Percentiles rank a stretch among this genome's conserved stretches.
Evolutionary conservation across 176 grass and related monocot genomes (phyloP).

Genomic region (Chrysopogon serrulatus): DNA sequence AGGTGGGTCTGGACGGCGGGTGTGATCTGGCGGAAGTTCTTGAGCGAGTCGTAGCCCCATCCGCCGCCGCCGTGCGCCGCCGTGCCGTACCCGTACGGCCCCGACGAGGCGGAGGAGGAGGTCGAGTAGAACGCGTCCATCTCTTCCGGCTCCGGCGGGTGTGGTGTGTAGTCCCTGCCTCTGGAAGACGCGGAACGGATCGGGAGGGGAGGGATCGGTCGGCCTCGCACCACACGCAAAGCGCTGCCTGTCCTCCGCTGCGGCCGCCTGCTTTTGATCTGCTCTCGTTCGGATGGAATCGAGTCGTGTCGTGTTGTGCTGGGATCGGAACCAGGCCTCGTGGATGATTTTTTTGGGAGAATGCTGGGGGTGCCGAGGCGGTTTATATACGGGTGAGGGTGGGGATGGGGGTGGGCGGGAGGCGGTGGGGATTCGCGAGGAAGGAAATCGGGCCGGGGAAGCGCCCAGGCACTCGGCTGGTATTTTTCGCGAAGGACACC

Average conservation of each 20-base stretch:
- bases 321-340: not conserved
- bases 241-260: not conserved
- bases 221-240: constrained; percentile 21
- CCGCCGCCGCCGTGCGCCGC: not conserved
- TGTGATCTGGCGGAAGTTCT: constrained; percentile 73
- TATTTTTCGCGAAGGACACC: constrained; percentile 1
- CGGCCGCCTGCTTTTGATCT: no score
- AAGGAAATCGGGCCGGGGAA: constrained; percentile 11
- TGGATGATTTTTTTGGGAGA: not conserved
- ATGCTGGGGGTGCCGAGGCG: not conserved
- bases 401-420: no score
- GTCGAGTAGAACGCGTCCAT: constrained; percentile 65
- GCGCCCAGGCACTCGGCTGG: not conserved
- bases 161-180: not conserved
- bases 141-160: not conserved
- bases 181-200: not conserved
- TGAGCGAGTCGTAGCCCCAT: constrained; percentile 56
- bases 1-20: constrained; percentile 78
- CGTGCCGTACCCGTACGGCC: constrained; percentile 16
- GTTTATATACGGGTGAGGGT: not conserved
- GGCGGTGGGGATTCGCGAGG: not conserved
- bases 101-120: not conserved
- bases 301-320: not conserved
- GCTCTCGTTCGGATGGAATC: not conserved
- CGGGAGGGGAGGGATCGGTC: not conserved